Evolutionary conservation across 2,329 filamentous ascomycete species (phyloP).

Genomic region (Aureobasidium leucospermi): DNA sequence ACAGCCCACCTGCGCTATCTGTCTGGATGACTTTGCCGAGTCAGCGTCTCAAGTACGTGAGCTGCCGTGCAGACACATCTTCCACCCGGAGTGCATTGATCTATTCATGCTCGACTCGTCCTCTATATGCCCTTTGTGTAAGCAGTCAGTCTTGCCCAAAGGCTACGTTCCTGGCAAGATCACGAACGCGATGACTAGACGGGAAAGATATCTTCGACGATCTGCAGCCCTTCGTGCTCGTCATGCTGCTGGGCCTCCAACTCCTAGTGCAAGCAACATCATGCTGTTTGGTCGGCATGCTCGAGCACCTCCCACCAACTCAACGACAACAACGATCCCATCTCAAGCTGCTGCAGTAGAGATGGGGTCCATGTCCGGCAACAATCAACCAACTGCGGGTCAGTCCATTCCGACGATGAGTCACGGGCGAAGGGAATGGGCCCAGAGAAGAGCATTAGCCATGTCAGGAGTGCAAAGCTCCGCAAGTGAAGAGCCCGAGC

Average conservation of each 20-base stretch:
- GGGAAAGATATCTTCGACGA: constrained; percentile 62
- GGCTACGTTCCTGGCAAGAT: constrained; percentile 53
- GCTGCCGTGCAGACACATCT: constrained; percentile 85
- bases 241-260: constrained; percentile 2
- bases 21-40: constrained; percentile 70
- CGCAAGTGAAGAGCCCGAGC: constrained; percentile 23
- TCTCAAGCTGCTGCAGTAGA: constrained; percentile 3
- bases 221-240: constrained; percentile 43
- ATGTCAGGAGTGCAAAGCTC: constrained; percentile 31
- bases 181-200: constrained; percentile 79
- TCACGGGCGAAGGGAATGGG: constrained; percentile 34
- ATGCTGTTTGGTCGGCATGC: not conserved
- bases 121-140: constrained; percentile 87
- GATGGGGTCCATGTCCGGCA: constrained; percentile 7
- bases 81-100: constrained; percentile 87
- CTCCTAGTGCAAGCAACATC: not conserved
- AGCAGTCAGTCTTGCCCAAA: constrained; percentile 68
- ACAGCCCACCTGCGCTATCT: constrained; percentile 85
- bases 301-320: not conserved
- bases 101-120: constrained; percentile 70
- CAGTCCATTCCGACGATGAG: not conserved
- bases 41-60: constrained; percentile 69
- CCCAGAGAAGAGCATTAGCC: constrained; percentile 36
- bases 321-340: not conserved
- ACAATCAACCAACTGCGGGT: not conserved